phyloP scores from a whole-genome alignment of 495 filamentous ascomycete genomes.

The Aspergillus sclerotioniger region DNA sequence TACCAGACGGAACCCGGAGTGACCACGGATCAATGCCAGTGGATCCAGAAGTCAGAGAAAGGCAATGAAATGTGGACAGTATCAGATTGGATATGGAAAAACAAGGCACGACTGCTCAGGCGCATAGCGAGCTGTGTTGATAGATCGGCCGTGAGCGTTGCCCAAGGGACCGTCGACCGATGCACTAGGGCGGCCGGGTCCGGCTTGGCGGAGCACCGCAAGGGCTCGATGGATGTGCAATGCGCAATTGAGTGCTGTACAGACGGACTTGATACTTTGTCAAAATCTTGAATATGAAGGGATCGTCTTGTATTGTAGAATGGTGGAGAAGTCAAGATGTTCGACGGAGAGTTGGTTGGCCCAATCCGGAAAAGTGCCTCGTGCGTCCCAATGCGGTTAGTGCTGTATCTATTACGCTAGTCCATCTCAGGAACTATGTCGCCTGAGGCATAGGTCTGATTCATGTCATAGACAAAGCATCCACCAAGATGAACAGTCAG shows the following conservation, averaged over 20 bases:
- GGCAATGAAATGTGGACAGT: neutral
- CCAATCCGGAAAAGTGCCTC: too few species aligned
- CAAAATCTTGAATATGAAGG: too few species aligned
- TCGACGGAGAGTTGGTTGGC: too few species aligned
- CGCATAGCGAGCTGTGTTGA: slow-evolving; percentile 1
- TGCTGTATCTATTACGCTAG: neutral
- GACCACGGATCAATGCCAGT: neutral
- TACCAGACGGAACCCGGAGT: neutral
- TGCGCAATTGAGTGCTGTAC: too few species aligned
- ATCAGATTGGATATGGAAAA: slow-evolving; percentile 10
- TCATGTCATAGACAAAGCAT: neutral
- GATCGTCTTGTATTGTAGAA: too few species aligned
- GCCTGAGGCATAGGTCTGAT: neutral
- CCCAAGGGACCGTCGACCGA: slow-evolving; percentile 19
- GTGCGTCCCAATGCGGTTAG: neutral
- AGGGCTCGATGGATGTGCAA: too few species aligned
- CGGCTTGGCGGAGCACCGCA: too few species aligned
- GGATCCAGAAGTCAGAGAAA: neutral
- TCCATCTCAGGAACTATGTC: neutral
- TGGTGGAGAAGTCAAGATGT: too few species aligned
- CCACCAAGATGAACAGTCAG: neutral
- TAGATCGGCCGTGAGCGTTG: slow-evolving; percentile 14
- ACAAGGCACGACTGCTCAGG: neutral
- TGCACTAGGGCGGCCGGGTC: neutral
- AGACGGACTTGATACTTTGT: too few species aligned